Evolutionary conservation across 2,329 filamentous ascomycete species (phyloP).

Genomic region (Cladosporium velox): DNA sequence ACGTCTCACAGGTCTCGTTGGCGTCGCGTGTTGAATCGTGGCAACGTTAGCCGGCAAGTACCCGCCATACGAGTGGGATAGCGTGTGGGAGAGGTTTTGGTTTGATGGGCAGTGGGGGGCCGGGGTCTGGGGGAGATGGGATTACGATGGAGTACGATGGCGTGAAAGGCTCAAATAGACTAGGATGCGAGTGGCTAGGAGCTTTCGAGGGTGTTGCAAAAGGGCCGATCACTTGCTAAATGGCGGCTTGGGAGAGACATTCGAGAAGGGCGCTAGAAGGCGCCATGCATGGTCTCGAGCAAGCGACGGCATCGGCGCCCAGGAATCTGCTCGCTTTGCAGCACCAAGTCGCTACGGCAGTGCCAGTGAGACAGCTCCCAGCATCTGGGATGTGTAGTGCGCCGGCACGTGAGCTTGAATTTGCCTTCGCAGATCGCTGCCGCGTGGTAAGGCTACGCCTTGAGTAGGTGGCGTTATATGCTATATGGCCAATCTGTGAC

Average conservation of each 20-base stretch:
- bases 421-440: neutral
- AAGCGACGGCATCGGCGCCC: constrained; percentile 9
- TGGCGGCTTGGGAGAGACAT: constrained; percentile 3
- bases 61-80: neutral
- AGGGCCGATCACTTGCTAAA: constrained; percentile 18
- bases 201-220: constrained; percentile 7
- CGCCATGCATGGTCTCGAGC: constrained; percentile 10
- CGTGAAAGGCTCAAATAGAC: neutral
- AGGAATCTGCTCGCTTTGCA: neutral
- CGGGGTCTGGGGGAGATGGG: constrained; percentile 12
- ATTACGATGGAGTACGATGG: constrained; percentile 4
- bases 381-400: neutral
- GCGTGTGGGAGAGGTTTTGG: neutral
- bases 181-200: constrained; percentile 7
- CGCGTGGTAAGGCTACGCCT: constrained; percentile 11
- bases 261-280: constrained; percentile 18
- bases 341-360: neutral
- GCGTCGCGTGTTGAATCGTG: neutral
- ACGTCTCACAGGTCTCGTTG: neutral
- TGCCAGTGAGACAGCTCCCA: constrained; percentile 4
- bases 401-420: constrained; percentile 20
- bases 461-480: constrained; percentile 5
- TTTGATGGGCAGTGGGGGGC: constrained; percentile 11
- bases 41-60: neutral
- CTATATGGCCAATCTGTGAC: constrained; percentile 7